Percentiles rank a stretch among this genome's conserved stretches.
Conservation (phyloP, 2,329 filamentous ascomycete genomes). For the Penicillium hordei region DNA sequence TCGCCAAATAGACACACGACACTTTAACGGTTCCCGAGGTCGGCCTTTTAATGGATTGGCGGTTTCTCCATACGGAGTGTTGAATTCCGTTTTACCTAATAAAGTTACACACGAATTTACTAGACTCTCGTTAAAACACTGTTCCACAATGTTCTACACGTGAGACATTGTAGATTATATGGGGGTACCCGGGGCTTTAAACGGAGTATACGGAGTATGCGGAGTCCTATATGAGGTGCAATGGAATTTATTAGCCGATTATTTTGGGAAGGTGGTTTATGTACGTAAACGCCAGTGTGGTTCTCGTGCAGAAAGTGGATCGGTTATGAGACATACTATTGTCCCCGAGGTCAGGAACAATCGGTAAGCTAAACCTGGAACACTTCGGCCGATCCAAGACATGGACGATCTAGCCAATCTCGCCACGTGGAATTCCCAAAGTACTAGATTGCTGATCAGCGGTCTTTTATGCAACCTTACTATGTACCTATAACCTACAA, state of each 20-base stretch:
- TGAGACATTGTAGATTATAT: neutral
- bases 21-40: neutral
- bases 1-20: conserved; percentile 1
- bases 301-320: conserved; percentile 1
- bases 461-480: neutral
- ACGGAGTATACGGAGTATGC: too few species aligned
- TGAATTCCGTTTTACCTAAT: neutral
- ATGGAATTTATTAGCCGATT: neutral
- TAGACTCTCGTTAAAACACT: neutral
- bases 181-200: too few species aligned
- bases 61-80: too few species aligned
- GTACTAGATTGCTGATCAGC: neutral
- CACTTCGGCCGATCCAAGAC: neutral
- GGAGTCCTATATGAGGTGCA: too few species aligned
- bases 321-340: neutral
- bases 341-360: neutral
- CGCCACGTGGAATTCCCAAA: conserved; percentile 4
- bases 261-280: neutral
- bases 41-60: neutral
- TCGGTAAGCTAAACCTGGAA: neutral
- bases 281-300: neutral
- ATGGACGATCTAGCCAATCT: conserved; percentile 3
- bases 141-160: neutral
- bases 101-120: neutral
- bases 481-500: neutral